Evolutionary conservation across 1,284 basidiomycete genomes (phyloP), one percentile per base, ranked within the genome.

Genomic region (Peniophora sp.): DNA sequence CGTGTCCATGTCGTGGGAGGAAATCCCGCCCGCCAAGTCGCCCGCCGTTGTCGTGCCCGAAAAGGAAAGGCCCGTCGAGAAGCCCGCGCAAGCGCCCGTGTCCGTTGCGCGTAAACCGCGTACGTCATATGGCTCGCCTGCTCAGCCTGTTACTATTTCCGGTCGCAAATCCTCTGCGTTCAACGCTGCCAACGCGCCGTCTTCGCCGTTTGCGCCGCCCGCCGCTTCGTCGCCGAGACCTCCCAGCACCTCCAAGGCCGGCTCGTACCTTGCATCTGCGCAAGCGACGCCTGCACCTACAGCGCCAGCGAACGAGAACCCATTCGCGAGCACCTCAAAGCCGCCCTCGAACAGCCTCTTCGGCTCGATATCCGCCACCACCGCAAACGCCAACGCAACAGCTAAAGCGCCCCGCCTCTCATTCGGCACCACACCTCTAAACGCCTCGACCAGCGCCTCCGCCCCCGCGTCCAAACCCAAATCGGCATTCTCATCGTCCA

Each of bases 351-450:
- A 45, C 43, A 15, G 23, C 23, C 11, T n/a, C 2, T 23, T 22
- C 32, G 14, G 5, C 50, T 22, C 56, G 52, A 37, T 60, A 55
- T 47, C 54, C 46, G 79, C 78, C 15, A 62, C 73, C 8, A 77
- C 79, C 52, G 68, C 68, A 1, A 61, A 60, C 3, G 50, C 61
- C 2, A 49, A 17, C 3, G 70, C 69, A 14, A 72, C 72, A 20
- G 79, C 81, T 1, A 73, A 72, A 50, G 66, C 67, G 41, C 68
- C 70, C 2, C 70, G 68, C 32, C 85, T 84, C 56, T 82, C 82
- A 3, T 85, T 85, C 60, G 84, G 78, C 59, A 69, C 72, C 37
- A 79, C 80, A 0, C 72, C 78, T 32, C 27, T 32, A n/a, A 3
- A 51, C 64, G 6, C 49, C 60, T 1, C 62, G 47, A 12, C 24